Percentiles rank a stretch among this genome's conserved stretches.
Conservation (phyloP, 1,284 basidiomycete species). For the Ustilago esculenta region DNA sequence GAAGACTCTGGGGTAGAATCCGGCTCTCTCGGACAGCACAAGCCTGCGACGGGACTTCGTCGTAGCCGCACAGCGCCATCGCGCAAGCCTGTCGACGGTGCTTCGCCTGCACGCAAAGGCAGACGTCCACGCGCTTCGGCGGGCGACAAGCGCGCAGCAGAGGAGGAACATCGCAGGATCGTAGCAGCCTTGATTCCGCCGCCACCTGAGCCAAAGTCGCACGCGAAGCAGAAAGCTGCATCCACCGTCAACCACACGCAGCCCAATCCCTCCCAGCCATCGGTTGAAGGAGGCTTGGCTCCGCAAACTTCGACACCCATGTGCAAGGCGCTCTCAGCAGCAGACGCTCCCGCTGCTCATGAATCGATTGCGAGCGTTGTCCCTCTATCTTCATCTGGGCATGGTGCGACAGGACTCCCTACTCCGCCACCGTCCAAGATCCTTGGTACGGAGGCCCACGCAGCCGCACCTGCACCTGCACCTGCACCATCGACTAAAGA, state of each 20-base stretch:
- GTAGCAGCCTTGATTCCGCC: constrained; percentile 44
- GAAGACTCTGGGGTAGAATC: constrained; percentile 4
- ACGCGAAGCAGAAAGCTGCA: constrained; percentile 34
- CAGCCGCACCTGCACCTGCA: constrained; percentile 3
- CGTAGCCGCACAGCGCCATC: constrained; percentile 46
- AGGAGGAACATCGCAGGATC: constrained; percentile 39
- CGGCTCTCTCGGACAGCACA: not conserved
- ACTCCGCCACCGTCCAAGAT: constrained; percentile 51
- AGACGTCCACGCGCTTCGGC: constrained; percentile 44
- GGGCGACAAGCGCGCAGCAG: constrained; percentile 36
- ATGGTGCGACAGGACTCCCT: constrained; percentile 25
- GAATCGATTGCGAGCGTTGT: constrained; percentile 18
- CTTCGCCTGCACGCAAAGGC: constrained; percentile 26
- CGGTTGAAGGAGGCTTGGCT: constrained; percentile 15
- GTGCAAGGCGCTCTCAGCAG: constrained; percentile 33
- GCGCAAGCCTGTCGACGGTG: constrained; percentile 34
- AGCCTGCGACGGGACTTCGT: constrained; percentile 34
- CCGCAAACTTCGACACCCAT: constrained; percentile 27
- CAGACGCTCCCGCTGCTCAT: constrained; percentile 14
- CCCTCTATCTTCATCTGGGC: constrained; percentile 10
- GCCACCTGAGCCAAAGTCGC: constrained; percentile 32
- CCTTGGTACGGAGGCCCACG: constrained; percentile 6
- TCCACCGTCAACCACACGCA: constrained; percentile 27
- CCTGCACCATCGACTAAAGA: constrained; percentile 4
- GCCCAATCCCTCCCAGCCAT: constrained; percentile 11